Percentiles rank a stretch among this genome's conserved stretches.
Evolutionary conservation across 192 early-diverging fungal species (phyloP).

Genomic region (Dimargaris xerosporica): DNA sequence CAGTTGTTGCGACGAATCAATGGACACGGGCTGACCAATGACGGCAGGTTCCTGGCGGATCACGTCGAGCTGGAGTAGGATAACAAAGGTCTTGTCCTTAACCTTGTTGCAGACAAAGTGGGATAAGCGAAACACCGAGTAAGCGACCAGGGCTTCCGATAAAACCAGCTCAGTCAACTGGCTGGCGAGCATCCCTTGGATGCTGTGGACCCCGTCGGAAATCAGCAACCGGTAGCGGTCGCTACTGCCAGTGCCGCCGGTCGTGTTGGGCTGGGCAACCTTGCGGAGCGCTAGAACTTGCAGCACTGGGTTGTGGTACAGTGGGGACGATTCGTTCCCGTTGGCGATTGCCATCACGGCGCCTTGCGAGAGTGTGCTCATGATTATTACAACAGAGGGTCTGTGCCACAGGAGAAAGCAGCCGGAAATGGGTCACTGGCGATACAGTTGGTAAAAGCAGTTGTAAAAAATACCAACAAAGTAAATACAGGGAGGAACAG

Average conservation of each 20-base stretch:
- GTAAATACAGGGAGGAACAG: no score
- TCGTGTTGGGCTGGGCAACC: background rate
- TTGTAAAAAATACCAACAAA: no score
- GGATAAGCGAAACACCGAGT: background rate
- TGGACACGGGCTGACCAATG: background rate
- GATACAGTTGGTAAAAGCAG: no score
- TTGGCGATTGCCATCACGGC: conserved; percentile 3
- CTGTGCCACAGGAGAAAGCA: no score
- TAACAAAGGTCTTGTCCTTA: conserved; percentile 1
- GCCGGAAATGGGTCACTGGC: no score
- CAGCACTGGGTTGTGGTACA: conserved; percentile 4
- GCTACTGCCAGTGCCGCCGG: background rate
- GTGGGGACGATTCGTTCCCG: background rate
- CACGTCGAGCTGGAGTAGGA: background rate
- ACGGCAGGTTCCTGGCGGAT: background rate
- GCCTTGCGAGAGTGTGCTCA: conserved; percentile 5
- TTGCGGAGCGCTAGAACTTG: conserved; percentile 7
- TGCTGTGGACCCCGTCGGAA: conserved; percentile 24
- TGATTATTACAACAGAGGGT: no score
- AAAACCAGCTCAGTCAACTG: conserved; percentile 20
- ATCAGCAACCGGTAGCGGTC: conserved; percentile 27
- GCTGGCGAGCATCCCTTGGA: conserved; percentile 21
- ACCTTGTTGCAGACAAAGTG: conserved; percentile 5
- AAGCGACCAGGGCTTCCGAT: conserved; percentile 11
- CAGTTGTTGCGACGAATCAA: background rate